Percentiles rank a stretch among this genome's conserved stretches.
phyloP scores from a whole-genome alignment of 1,284 basidiomycete genomes.

The Pseudozyma hubeiensis region DNA sequence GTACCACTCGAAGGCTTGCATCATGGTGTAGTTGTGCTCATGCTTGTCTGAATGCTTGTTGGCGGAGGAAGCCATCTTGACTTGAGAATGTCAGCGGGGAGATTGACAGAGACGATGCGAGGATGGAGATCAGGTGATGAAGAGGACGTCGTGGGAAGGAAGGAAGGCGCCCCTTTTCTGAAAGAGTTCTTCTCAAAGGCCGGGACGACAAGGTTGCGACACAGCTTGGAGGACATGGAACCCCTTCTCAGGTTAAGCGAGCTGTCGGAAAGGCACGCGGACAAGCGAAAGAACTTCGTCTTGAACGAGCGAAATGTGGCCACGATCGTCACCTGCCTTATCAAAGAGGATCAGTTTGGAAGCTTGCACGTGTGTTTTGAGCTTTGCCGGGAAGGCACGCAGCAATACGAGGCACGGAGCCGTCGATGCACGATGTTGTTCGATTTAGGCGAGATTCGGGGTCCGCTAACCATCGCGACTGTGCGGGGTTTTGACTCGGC shows the following conservation, averaged over 20 bases:
- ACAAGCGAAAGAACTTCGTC: not conserved
- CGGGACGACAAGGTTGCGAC: too few species aligned
- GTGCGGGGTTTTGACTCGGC: constrained; percentile 10
- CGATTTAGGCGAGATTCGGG: constrained; percentile 2
- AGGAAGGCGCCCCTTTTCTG: too few species aligned
- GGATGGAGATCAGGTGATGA: not conserved
- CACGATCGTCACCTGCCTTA: constrained; percentile 8
- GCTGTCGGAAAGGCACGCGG: constrained; percentile 4
- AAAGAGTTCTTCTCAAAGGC: too few species aligned
- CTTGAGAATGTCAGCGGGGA: not conserved
- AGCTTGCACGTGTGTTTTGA: not conserved
- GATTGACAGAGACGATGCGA: not conserved
- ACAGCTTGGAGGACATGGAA: too few species aligned
- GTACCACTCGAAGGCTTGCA: constrained; percentile 68
- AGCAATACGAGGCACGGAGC: too few species aligned
- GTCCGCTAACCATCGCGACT: constrained; percentile 9
- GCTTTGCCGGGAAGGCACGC: not conserved
- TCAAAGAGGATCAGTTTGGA: constrained; percentile 3
- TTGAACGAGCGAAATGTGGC: not conserved
- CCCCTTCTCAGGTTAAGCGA: not conserved
- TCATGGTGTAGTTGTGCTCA: constrained; percentile 56
- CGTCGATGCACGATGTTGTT: not conserved
- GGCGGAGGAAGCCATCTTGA: constrained; percentile 51
- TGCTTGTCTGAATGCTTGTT: constrained; percentile 54
- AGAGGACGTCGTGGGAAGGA: too few species aligned